phyloP scores from a whole-genome alignment of 192 early-diverging fungal species.

The Backusella australiensis region DNA sequence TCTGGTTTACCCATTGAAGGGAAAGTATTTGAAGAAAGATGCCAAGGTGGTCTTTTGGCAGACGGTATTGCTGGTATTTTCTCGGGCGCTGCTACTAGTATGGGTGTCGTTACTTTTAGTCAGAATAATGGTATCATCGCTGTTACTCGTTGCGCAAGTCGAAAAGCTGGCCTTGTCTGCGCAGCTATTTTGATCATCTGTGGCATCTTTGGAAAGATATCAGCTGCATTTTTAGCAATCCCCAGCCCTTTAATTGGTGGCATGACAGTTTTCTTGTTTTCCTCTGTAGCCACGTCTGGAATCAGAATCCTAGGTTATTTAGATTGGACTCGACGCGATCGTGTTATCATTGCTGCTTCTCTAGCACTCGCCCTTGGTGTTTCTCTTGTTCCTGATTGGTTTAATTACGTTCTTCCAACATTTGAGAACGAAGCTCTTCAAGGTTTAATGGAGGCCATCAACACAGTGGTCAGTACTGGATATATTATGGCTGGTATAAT shows the following conservation, averaged over 20 bases:
- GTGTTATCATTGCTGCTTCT: slow-evolving; percentile 49
- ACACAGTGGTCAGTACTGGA: slow-evolving; percentile 47
- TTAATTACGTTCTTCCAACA: slow-evolving; percentile 41
- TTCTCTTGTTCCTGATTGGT: slow-evolving; percentile 47
- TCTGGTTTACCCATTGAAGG: slow-evolving; percentile 50
- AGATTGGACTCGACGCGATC: slow-evolving; percentile 53
- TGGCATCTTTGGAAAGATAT: slow-evolving; percentile 54
- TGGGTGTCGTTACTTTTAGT: slow-evolving; percentile 54
- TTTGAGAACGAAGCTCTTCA: slow-evolving; percentile 36
- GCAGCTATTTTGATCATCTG: slow-evolving; percentile 50
- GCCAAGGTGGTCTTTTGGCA: slow-evolving; percentile 51
- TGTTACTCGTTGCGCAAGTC: slow-evolving; percentile 53
- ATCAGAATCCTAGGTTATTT: slow-evolving; percentile 51
- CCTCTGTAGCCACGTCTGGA: slow-evolving; percentile 54
- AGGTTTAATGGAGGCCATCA: slow-evolving; percentile 44
- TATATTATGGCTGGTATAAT: slow-evolving; percentile 45
- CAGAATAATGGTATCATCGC: slow-evolving; percentile 61
- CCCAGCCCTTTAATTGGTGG: slow-evolving; percentile 50
- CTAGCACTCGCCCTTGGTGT: slow-evolving; percentile 50
- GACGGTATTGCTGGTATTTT: slow-evolving; percentile 46
- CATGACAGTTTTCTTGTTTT: slow-evolving; percentile 53
- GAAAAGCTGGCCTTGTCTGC: slow-evolving; percentile 51
- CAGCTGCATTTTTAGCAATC: slow-evolving; percentile 43
- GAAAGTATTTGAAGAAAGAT: slow-evolving; percentile 49
- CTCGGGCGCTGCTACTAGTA: slow-evolving; percentile 42